Conservation (phyloP, 2,329 filamentous ascomycete species). For the Cladosporium velox region DNA sequence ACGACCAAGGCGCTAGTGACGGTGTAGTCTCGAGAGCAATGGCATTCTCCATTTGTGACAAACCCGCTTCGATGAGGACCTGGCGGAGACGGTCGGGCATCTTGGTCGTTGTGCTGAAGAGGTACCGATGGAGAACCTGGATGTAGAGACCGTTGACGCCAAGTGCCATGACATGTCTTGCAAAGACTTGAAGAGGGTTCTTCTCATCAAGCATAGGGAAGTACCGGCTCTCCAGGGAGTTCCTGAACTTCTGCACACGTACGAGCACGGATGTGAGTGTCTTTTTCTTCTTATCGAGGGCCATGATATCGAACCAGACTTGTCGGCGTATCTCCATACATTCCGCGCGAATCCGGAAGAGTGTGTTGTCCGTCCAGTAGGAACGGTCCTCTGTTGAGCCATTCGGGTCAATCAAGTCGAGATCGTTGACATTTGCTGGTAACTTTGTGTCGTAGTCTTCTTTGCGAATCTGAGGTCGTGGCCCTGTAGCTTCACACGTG, state of each 20-base stretch:
- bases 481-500: conserved; percentile 73
- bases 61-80: conserved; percentile 64
- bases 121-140: conserved; percentile 69
- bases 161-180: conserved; percentile 65
- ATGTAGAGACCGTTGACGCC: conserved; percentile 64
- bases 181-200: conserved; percentile 63
- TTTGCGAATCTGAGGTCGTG: conserved; percentile 67
- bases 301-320: conserved; percentile 69
- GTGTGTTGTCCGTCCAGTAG: conserved; percentile 68
- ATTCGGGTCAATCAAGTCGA: conserved; percentile 54
- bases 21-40: conserved; percentile 57
- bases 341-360: conserved; percentile 70
- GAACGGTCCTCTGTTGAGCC: conserved; percentile 50
- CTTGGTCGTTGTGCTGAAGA: conserved; percentile 48
- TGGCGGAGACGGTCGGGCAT: conserved; percentile 66
- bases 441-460: conserved; percentile 75
- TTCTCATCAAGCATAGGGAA: conserved; percentile 61
- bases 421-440: conserved; percentile 70
- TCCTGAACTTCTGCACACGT: conserved; percentile 69
- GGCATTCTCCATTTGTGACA: conserved; percentile 55
- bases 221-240: conserved; percentile 66
- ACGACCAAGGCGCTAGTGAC: conserved; percentile 61
- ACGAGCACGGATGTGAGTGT: conserved; percentile 65
- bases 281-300: conserved; percentile 62
- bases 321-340: conserved; percentile 71